These are phyloP conservation scores for Lichenothelia convexa DNA, from an alignment of 495 filamentous ascomycete species.

Conservation along the genomic window DNA sequence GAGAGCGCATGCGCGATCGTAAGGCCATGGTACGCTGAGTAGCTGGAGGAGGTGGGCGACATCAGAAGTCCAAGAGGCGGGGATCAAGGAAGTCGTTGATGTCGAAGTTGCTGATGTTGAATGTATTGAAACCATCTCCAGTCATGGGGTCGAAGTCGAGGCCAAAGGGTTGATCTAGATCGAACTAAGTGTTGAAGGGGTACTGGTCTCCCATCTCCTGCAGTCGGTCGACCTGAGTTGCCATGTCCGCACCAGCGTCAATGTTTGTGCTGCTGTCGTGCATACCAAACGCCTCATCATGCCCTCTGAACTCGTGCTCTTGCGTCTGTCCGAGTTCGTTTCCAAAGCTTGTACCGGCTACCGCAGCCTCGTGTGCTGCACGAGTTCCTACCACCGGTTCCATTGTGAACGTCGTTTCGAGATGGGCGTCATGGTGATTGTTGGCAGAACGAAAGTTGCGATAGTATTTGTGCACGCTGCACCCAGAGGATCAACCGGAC, in stretches of 20 bases:
- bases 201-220: neutral
- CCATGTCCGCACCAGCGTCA: neutral
- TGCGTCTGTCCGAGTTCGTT: no score
- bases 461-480: no score
- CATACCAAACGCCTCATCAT: neutral
- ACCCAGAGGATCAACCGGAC: no score
- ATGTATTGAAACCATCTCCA: conserved; percentile 1
- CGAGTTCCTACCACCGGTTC: no score
- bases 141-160: neutral
- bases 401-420: no score
- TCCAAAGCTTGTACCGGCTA: no score
- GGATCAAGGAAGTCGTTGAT: neutral
- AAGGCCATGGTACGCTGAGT: no score
- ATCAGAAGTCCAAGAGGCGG: neutral
- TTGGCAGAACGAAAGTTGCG: no score
- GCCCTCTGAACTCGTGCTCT: neutral
- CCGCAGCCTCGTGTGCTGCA: no score
- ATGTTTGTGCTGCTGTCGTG: neutral
- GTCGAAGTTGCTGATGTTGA: conserved; percentile 1
- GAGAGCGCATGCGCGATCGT: no score
- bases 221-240: neutral
- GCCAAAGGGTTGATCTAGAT: neutral
- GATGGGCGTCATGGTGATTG: no score
- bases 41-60: neutral
- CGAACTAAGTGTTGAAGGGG: neutral